Base-by-base conservation (phyloP, 2,329 filamentous ascomycete genomes). In the Fusarium sp. region DNA sequence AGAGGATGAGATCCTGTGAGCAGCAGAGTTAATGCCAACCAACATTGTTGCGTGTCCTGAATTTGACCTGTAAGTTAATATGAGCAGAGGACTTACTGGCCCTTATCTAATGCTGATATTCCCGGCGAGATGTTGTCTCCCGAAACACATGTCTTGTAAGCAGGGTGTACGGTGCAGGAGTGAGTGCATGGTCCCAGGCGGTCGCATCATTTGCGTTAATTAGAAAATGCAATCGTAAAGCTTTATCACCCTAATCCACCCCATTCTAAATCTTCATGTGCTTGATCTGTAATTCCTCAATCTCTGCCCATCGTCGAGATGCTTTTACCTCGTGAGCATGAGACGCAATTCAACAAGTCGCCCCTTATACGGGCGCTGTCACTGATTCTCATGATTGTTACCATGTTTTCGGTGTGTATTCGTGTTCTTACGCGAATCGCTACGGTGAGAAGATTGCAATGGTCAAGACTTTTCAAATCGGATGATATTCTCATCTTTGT, bases 261-360 rank as follows among this genome's bases (percentile, higher is more conserved):
- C 53, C 53, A n/a, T 20, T 30, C 26, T 20, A 11, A 44, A 37
- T 8, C 33, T 53, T 38, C 11, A 57, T 38, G 40, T 46, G 33
- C 3, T 12, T 33, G 32, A 32, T 30, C 32, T 38, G 26, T 18
- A 46, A 26, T 37, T 45, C 38, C n/a, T 8, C 32, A 32, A 45
- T 17, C n/a, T 9, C 11, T 17, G 30, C 10, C 40, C 10, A 12
- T 45, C 17, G 17, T 60, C 58, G 41, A 66, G 40, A 66, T 66
- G 61, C 38, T 60, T n/a, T 42, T 32, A 1, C n/a, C 53, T 4
- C 61, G 63, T n/a, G 63, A 66, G 40, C 63, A 66, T 66, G 61
- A 66, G 45, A 60, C 61, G 9, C 61, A 45, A 6, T 66, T 66
- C 17, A 66, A 66, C 12, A 66, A 66, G 6, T 50, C 63, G n/a